Percentiles rank a stretch among this genome's conserved stretches.
phyloP scores from a whole-genome alignment of 257 asterid species.

The Solanum etuberosum region DNA sequence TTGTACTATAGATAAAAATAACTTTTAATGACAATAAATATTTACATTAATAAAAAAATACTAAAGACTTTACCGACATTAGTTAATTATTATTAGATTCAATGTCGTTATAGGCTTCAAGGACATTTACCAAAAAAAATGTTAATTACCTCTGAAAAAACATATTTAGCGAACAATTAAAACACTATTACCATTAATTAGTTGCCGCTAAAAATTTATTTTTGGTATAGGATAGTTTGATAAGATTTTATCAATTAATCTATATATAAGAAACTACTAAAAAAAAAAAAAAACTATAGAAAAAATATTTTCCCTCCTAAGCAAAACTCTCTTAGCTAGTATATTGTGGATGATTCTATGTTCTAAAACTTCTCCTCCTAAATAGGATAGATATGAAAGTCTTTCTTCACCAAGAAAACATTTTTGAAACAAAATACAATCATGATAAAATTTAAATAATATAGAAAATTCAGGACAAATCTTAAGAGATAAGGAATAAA shows the following conservation, averaged over 20 bases:
- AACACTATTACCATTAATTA: too few relatives aligned
- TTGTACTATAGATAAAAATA: too few relatives aligned
- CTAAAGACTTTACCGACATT: fast-evolving
- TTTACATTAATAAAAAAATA: too few relatives aligned
- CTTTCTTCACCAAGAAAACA: not conserved
- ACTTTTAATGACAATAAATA: too few relatives aligned
- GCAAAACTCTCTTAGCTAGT: not conserved
- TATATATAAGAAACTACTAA: not conserved
- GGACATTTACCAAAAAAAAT: too few relatives aligned
- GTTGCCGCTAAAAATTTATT: too few relatives aligned
- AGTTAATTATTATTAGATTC: too few relatives aligned
- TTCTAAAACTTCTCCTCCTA: not conserved
- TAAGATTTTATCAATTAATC: not conserved
- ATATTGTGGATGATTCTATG: not conserved
- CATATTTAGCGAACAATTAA: too few relatives aligned
- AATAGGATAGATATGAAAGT: not conserved
- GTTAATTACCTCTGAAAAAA: too few relatives aligned
- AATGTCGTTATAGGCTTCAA: too few relatives aligned
- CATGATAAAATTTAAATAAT: not conserved
- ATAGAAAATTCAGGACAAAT: not conserved
- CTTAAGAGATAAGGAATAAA: not conserved
- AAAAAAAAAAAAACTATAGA: not conserved
- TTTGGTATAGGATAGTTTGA: too few relatives aligned
- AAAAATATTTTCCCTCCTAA: not conserved
- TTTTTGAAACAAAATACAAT: not conserved